phyloP scores from a whole-genome alignment of 352 stramenopile genomes.

The Phytophthora chlamydospora region DNA sequence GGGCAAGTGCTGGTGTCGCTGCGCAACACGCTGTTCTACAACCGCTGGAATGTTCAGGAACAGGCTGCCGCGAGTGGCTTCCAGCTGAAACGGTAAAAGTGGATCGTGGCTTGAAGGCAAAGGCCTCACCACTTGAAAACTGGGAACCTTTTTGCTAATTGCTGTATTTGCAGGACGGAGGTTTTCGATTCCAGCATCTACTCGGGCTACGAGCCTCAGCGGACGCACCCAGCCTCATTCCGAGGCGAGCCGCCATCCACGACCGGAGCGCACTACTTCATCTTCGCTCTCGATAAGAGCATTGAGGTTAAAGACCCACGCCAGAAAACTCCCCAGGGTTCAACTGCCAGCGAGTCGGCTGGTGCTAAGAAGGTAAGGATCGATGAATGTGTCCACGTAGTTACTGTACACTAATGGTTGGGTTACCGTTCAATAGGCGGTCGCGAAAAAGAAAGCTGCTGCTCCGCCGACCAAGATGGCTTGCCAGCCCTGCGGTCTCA shows the following conservation, averaged over 20 bases:
- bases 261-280: slow-evolving; percentile 66
- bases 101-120: background rate
- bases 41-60: slow-evolving; percentile 80
- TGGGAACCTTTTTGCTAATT: background rate
- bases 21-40: slow-evolving; percentile 85
- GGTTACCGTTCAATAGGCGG: slow-evolving; percentile 8
- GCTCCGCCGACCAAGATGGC: slow-evolving; percentile 30
- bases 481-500: slow-evolving; percentile 62
- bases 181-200: slow-evolving; percentile 70
- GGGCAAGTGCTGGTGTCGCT: slow-evolving; percentile 79
- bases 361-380: slow-evolving; percentile 25
- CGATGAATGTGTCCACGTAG: background rate
- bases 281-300: slow-evolving; percentile 58
- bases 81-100: slow-evolving; percentile 63
- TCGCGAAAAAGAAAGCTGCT: slow-evolving; percentile 23
- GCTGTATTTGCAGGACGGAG: slow-evolving; percentile 47
- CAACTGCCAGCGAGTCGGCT: background rate
- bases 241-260: slow-evolving; percentile 78
- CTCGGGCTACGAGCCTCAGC: slow-evolving; percentile 77
- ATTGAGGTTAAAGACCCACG: slow-evolving; percentile 40
- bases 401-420: slow-evolving; percentile 5
- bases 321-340: slow-evolving; percentile 1
- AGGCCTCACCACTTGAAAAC: slow-evolving; percentile 1
- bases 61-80: slow-evolving; percentile 72
- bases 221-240: slow-evolving; percentile 77